These are phyloP conservation scores for Diplodia sapinea DNA, from an alignment of 2,329 filamentous ascomycete genomes.

Conservation along the genomic window DNA sequence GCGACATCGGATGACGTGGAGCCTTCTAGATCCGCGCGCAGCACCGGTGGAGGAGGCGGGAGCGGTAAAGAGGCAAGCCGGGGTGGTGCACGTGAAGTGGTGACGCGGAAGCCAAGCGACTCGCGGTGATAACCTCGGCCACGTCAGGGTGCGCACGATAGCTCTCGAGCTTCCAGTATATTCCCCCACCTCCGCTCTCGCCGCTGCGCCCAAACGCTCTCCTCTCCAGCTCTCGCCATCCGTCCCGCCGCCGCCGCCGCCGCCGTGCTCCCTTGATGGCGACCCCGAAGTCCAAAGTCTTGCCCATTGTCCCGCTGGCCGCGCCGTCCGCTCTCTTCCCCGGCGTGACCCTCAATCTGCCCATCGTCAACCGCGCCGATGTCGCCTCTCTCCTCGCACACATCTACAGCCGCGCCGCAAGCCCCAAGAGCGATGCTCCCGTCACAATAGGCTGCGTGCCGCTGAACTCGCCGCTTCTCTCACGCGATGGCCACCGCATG, in stretches of 20 bases:
- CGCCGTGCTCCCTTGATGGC: conserved; percentile 20
- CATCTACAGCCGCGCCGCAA: conserved; percentile 77
- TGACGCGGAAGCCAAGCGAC: background rate
- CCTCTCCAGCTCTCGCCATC: background rate
- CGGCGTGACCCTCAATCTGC: conserved; percentile 82
- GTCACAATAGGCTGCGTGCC: conserved; percentile 89
- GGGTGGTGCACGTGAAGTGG: conserved; percentile 12
- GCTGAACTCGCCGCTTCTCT: conserved; percentile 75
- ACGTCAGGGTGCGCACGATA: conserved; percentile 14
- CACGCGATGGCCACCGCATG: conserved; percentile 75
- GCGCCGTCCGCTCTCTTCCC: conserved; percentile 83
- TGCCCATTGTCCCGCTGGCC: conserved; percentile 83
- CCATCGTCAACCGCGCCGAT: conserved; percentile 82
- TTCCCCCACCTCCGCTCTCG: conserved; percentile 23
- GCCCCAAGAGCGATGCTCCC: conserved; percentile 66
- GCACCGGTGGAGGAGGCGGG: background rate
- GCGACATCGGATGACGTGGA: conserved; percentile 6
- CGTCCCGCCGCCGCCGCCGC: background rate
- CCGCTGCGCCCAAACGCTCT: background rate
- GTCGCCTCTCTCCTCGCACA: conserved; percentile 85
- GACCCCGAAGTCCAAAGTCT: conserved; percentile 46
- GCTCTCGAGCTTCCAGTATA: conserved; percentile 18
- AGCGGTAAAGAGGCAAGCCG: background rate
- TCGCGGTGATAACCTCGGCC: conserved; percentile 10
- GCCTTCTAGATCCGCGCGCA: background rate